Percentiles rank a stretch among this genome's conserved stretches.
Conservation (phyloP, 805 yeast genomes). For the Saccharomycopsis sp. region DNA sequence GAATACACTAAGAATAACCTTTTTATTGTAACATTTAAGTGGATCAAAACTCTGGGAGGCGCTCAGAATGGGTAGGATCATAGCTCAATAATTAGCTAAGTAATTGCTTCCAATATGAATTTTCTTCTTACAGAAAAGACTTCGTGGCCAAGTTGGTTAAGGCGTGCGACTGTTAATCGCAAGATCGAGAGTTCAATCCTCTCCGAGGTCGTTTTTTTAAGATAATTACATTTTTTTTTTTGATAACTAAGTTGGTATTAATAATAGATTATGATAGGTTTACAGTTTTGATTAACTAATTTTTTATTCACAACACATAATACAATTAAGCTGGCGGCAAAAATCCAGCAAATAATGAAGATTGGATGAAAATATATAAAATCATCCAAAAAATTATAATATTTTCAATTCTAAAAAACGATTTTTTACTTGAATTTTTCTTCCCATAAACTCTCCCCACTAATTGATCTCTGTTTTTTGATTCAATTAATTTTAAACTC, state of each 20-base stretch:
- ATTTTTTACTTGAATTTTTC: neutral
- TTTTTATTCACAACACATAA: too few species aligned
- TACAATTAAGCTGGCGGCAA: conserved; percentile 75
- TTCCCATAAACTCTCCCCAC: conserved; percentile 13
- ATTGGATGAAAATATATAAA: conserved; percentile 59
- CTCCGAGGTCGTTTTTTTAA: conserved; percentile 41
- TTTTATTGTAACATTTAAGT: too few species aligned
- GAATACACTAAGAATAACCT: too few species aligned
- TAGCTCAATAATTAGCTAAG: too few species aligned
- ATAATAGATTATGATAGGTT: too few species aligned
- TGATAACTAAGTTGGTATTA: too few species aligned
- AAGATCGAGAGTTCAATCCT: conserved; percentile 54
- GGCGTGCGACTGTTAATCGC: conserved; percentile 59
- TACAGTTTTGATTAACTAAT: too few species aligned
- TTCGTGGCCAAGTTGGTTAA: conserved; percentile 51
- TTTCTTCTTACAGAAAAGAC: too few species aligned
- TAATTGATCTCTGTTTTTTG: conserved; percentile 17
- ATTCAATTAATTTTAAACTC: conserved; percentile 29
- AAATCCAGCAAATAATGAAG: conserved; percentile 68
- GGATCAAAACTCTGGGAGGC: too few species aligned
- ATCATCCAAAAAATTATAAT: conserved; percentile 38
- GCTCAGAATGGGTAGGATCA: too few species aligned
- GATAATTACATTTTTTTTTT: too few species aligned
- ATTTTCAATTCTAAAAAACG: conserved; percentile 21
- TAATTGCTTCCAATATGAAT: too few species aligned